phyloP scores from a whole-genome alignment of 2,329 filamentous ascomycete species.

The Talaromyces pinophilus region DNA sequence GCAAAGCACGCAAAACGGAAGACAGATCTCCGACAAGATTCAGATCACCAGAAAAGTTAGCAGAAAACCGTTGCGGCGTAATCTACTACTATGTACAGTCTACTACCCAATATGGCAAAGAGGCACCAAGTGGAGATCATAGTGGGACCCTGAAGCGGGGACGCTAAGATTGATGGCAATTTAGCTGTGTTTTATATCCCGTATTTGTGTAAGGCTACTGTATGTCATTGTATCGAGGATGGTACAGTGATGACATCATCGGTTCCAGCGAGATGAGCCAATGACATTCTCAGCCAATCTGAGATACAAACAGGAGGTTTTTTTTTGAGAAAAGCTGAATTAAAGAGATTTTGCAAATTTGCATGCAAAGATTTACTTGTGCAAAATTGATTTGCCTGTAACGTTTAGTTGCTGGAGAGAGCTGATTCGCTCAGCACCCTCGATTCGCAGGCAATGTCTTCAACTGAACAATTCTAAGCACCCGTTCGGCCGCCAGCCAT shows the following conservation, averaged over 20 bases:
- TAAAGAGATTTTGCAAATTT: not conserved
- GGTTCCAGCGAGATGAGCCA: not conserved
- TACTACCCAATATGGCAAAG: not conserved
- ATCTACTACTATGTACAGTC: no score
- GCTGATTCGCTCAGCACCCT: not conserved
- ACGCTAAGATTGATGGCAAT: not conserved
- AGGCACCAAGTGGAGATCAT: not conserved
- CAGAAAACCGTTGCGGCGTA: not conserved
- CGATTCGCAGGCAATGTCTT: not conserved
- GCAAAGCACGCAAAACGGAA: not conserved
- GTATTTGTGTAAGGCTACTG: not conserved
- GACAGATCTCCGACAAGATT: slow-evolving; percentile 6
- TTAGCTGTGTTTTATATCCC: not conserved
- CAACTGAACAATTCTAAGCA: not conserved
- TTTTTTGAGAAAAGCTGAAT: not conserved
- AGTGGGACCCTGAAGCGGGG: not conserved
- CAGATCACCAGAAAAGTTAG: not conserved
- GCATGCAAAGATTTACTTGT: not conserved
- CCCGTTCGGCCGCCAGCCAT: no score
- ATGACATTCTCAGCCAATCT: not conserved
- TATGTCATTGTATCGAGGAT: not conserved
- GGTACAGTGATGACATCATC: not conserved
- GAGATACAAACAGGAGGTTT: not conserved
- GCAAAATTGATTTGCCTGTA: no score
- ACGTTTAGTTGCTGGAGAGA: not conserved